A percentile compares a stretch with the other conserved stretches of the same genome.
phyloP scores from a whole-genome alignment of 2,329 filamentous ascomycete species.

The Colletotrichum siamense region DNA sequence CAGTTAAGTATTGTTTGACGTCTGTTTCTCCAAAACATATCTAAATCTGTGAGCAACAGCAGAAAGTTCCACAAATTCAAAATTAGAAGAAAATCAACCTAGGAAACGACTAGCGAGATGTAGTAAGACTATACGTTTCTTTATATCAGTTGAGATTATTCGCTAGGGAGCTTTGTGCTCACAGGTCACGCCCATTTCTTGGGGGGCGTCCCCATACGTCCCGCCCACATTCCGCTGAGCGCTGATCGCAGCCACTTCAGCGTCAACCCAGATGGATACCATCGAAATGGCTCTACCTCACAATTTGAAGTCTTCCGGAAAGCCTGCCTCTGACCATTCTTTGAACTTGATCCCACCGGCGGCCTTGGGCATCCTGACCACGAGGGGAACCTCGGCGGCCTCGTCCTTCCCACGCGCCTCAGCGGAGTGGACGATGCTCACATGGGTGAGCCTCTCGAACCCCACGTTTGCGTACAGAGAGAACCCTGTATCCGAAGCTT shows the following conservation, averaged over 20 bases:
- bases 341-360: conserved; percentile 35
- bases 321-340: conserved; percentile 32
- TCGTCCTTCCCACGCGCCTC: conserved; percentile 35
- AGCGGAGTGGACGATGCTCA: not conserved
- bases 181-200: accelerated
- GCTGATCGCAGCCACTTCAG: not conserved
- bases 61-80: not conserved
- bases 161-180: not conserved
- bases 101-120: not conserved
- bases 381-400: conserved; percentile 43
- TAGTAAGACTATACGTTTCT: accelerated
- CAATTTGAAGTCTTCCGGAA: not conserved
- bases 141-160: not conserved
- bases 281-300: not conserved
- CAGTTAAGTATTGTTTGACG: not conserved
- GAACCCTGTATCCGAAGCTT: conserved; percentile 45
- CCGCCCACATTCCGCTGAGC: not conserved
- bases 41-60: not conserved
- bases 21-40: accelerated
- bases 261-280: not conserved
- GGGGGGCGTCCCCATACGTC: not conserved
- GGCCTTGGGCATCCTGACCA: conserved; percentile 43
- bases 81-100: not conserved
- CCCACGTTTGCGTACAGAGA: conserved; percentile 39
- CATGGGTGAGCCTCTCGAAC: not conserved